Conservation (phyloP, 768 basidiomycete species). For the Aureoboletus auriporus region DNA sequence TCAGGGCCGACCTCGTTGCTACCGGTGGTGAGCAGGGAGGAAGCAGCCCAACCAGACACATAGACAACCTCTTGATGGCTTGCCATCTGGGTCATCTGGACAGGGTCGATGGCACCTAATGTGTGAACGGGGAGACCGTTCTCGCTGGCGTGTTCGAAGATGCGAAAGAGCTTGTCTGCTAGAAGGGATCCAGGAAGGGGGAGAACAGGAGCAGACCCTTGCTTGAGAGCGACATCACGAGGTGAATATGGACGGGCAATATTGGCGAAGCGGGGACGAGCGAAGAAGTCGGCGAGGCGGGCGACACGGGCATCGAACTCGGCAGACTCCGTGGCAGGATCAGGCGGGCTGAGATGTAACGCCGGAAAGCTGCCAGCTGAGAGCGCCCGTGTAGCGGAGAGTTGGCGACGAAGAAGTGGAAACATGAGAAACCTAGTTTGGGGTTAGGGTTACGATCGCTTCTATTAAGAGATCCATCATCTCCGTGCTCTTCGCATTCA, state of each 20-base stretch:
- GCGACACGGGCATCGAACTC: slow-evolving; percentile 59
- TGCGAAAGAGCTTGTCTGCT: slow-evolving; percentile 77
- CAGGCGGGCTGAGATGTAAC: slow-evolving; percentile 56
- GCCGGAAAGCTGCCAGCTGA: slow-evolving; percentile 40
- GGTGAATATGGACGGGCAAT: slow-evolving; percentile 81
- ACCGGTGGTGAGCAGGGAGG: slow-evolving; percentile 82
- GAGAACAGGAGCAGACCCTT: slow-evolving; percentile 78
- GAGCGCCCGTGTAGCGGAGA: slow-evolving; percentile 34
- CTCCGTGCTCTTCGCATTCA: slow-evolving; percentile 23
- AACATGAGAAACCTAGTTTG: slow-evolving; percentile 33
- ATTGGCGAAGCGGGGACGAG: slow-evolving; percentile 64
- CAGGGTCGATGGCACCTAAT: slow-evolving; percentile 90
- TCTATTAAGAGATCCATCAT: too few relatives aligned
- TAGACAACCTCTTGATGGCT: slow-evolving; percentile 82
- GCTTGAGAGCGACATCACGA: slow-evolving; percentile 79
- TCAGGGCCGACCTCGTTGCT: slow-evolving; percentile 93
- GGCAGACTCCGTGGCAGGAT: slow-evolving; percentile 51
- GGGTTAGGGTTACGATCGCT: slow-evolving; percentile 31
- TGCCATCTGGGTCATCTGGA: slow-evolving; percentile 96
- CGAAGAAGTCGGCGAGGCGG: slow-evolving; percentile 70
- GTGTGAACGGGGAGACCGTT: slow-evolving; percentile 77
- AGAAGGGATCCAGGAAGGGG: slow-evolving; percentile 75
- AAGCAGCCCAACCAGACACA: slow-evolving; percentile 89
- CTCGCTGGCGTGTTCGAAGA: slow-evolving; percentile 59
- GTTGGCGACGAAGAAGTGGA: slow-evolving; percentile 10